phyloP scores from a whole-genome alignment of 106 monocot genomes.

The Dioscorea alata region DNA sequence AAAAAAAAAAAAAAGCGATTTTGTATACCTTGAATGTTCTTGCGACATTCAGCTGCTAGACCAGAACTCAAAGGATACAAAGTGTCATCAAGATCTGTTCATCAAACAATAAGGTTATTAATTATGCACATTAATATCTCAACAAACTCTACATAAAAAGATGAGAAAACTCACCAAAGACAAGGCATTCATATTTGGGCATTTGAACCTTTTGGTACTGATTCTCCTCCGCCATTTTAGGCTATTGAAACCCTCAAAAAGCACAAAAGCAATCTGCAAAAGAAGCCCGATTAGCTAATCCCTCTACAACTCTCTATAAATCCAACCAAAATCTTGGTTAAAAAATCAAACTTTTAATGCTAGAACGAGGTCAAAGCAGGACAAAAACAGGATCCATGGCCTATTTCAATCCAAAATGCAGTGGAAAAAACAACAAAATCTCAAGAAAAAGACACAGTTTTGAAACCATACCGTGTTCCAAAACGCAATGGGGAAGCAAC shows the following conservation, averaged over 20 bases:
- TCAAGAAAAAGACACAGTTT: too few relatives aligned
- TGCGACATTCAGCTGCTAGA: conserved; percentile 40
- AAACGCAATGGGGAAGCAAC: too few relatives aligned
- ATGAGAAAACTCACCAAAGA: conserved; percentile 52
- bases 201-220: conserved; percentile 30
- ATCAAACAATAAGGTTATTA: background rate
- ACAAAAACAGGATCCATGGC: too few relatives aligned
- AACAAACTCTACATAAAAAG: background rate
- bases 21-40: conserved; percentile 71
- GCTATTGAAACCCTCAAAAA: background rate
- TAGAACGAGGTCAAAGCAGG: too few relatives aligned
- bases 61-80: conserved; percentile 83
- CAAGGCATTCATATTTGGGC: conserved; percentile 70
- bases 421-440: too few relatives aligned
- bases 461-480: too few relatives aligned
- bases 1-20: background rate
- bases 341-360: too few relatives aligned
- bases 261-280: background rate
- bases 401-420: too few relatives aligned
- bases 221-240: conserved; percentile 54
- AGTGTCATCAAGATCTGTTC: conserved; percentile 84
- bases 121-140: background rate
- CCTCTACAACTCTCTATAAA: too few relatives aligned
- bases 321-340: too few relatives aligned
- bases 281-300: too few relatives aligned